A percentile compares a stretch with the other conserved stretches of the same genome.
Conservation (phyloP, 108 stramenopile species). For the Cyclotella sp. region DNA sequence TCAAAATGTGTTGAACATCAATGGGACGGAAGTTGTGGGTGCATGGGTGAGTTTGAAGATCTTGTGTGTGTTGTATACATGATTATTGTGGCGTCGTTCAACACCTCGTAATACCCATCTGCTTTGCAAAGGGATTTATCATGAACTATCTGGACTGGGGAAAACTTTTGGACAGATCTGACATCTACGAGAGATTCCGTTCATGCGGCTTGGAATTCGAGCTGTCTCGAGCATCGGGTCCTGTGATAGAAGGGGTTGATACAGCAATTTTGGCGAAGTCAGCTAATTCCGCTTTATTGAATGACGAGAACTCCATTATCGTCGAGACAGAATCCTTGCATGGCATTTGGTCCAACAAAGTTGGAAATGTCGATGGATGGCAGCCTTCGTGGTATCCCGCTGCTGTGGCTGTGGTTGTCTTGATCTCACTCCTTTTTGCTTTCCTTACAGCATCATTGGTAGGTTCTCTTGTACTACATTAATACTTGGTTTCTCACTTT, state of each 20-base stretch:
- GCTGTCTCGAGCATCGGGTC: conserved; percentile 24
- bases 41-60: conserved; percentile 5
- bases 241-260: conserved; percentile 23
- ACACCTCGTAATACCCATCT: background rate
- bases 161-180: conserved; percentile 40
- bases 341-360: conserved; percentile 41
- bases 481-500: background rate
- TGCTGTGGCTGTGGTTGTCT: conserved; percentile 27
- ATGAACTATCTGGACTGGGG: conserved; percentile 44
- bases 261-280: conserved; percentile 21
- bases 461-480: background rate
- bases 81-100: background rate
- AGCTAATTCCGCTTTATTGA: conserved; percentile 6
- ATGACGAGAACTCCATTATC: conserved; percentile 32
- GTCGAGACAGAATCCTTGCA: conserved; percentile 29
- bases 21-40: conserved; percentile 29
- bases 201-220: conserved; percentile 36
- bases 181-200: conserved; percentile 37
- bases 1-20: conserved; percentile 29
- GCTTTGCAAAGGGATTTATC: conserved; percentile 17
- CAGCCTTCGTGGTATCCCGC: conserved; percentile 27
- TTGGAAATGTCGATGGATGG: conserved; percentile 39
- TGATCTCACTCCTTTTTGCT: conserved; percentile 24
- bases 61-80: too few species aligned
- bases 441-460: conserved; percentile 36